These are phyloP conservation scores for Stephanodiscus triporus DNA, from an alignment of 108 stramenopile species.

Conservation along the genomic window DNA sequence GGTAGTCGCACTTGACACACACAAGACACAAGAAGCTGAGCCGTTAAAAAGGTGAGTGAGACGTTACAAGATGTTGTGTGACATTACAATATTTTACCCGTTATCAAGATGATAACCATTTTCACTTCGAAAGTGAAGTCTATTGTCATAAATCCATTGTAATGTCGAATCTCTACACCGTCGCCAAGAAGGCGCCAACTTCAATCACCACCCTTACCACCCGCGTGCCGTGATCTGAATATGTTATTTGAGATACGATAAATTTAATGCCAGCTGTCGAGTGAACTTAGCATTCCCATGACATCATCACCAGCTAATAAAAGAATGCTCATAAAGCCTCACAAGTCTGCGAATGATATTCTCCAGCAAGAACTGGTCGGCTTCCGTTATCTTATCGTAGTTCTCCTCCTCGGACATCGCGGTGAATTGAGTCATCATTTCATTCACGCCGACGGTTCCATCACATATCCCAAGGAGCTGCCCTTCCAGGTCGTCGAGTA, in stretches of 20 bases:
- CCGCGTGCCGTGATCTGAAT: not conserved
- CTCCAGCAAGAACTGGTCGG: constrained; percentile 63
- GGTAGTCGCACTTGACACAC: too few species aligned
- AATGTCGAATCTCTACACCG: too few species aligned
- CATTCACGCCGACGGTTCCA: constrained; percentile 71
- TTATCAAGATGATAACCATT: too few species aligned
- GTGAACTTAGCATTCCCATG: not conserved
- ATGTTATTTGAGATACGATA: not conserved
- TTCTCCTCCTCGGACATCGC: constrained; percentile 51
- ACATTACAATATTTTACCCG: too few species aligned
- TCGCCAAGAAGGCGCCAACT: too few species aligned
- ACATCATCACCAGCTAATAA: constrained; percentile 78
- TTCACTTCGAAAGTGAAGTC: too few species aligned
- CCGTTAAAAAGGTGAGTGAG: too few species aligned
- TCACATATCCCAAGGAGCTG: constrained; percentile 78
- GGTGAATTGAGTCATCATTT: constrained; percentile 75
- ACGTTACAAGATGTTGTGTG: too few species aligned
- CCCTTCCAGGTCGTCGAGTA: constrained; percentile 85
- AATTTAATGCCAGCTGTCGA: too few species aligned
- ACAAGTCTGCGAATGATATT: constrained; percentile 74
- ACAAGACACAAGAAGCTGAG: too few species aligned
- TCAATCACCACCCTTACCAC: too few species aligned
- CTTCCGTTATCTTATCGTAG: constrained; percentile 53
- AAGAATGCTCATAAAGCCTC: constrained; percentile 76
- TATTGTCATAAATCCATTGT: too few species aligned